phyloP scores from a whole-genome alignment of 2,329 filamentous ascomycete genomes.

The Pestalotiopsis sp. region DNA sequence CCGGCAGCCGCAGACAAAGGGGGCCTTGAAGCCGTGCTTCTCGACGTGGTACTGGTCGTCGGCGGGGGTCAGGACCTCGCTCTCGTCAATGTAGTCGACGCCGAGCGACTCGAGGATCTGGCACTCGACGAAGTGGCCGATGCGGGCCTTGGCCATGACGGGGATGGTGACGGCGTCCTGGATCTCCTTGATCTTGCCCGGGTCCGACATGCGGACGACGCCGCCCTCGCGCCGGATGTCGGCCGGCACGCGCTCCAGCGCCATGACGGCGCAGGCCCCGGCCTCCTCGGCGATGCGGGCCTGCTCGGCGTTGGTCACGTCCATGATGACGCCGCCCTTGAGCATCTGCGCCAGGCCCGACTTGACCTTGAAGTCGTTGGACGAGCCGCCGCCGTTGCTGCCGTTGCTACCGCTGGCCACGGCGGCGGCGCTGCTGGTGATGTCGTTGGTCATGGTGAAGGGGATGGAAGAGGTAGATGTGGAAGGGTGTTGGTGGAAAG shows the following conservation, averaged over 20 bases:
- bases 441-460: conserved; percentile 25
- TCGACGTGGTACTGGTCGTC: conserved; percentile 90
- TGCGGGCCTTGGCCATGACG: conserved; percentile 98
- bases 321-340: conserved; percentile 99
- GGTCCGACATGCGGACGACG: conserved; percentile 96
- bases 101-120: conserved; percentile 95
- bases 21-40: conserved; percentile 79
- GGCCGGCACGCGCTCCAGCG: conserved; percentile 93
- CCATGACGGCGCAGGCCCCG: conserved; percentile 96
- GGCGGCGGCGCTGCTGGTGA: conserved; percentile 19
- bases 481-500: neutral
- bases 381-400: conserved; percentile 20
- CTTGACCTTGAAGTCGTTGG: conserved; percentile 79
- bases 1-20: conserved; percentile 95
- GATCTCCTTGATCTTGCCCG: conserved; percentile 91
- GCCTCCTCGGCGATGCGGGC: conserved; percentile 97
- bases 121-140: conserved; percentile 97
- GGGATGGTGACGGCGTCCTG: conserved; percentile 94
- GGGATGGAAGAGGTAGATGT: neutral
- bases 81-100: conserved; percentile 98
- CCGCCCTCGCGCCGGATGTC: conserved; percentile 93
- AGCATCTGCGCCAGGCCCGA: conserved; percentile 95
- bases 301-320: conserved; percentile 91
- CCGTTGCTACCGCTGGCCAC: conserved; percentile 17
- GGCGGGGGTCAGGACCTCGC: conserved; percentile 94